These are phyloP conservation scores for Hondaea fermentalgiana DNA, from an alignment of 108 stramenopile genomes.

Conservation along the genomic window DNA sequence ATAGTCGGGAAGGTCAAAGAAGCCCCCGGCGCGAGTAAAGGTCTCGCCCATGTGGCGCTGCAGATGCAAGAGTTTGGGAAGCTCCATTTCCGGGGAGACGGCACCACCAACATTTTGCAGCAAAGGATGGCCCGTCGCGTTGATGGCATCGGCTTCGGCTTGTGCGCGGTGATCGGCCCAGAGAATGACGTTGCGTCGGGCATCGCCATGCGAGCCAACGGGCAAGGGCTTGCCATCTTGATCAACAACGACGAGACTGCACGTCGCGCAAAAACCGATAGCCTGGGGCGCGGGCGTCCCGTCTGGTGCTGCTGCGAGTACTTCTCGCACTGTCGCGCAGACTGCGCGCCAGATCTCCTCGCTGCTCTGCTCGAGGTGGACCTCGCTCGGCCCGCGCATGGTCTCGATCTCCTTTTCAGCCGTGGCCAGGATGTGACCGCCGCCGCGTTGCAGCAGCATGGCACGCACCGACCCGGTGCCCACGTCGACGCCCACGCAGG, in stretches of 20 bases:
- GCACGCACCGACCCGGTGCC: conserved; percentile 22
- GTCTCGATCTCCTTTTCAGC: not conserved
- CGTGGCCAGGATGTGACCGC: not conserved
- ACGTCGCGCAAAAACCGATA: conserved; percentile 23
- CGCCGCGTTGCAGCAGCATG: not conserved
- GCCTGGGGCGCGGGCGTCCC: not conserved
- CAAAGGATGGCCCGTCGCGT: not conserved
- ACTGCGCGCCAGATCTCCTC: conserved; percentile 25
- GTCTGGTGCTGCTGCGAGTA: not conserved
- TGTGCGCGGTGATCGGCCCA: conserved; percentile 28
- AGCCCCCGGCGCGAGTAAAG: not conserved
- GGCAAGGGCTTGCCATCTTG: not conserved
- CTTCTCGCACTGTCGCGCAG: not conserved
- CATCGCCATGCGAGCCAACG: not conserved
- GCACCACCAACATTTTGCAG: conserved; percentile 12
- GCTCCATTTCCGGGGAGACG: conserved; percentile 23
- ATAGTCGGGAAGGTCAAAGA: conserved; percentile 21
- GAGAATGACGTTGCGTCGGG: conserved; percentile 1
- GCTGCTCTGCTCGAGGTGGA: conserved; percentile 22
- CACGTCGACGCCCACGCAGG: conserved; percentile 21
- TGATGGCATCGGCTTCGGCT: conserved; percentile 7
- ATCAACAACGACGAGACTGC: conserved; percentile 23
- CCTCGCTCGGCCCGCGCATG: not conserved
- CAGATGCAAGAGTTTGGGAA: conserved; percentile 21
- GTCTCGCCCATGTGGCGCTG: not conserved